Base-by-base conservation (phyloP, 768 basidiomycete species). In the Hypholoma sublateritium region DNA sequence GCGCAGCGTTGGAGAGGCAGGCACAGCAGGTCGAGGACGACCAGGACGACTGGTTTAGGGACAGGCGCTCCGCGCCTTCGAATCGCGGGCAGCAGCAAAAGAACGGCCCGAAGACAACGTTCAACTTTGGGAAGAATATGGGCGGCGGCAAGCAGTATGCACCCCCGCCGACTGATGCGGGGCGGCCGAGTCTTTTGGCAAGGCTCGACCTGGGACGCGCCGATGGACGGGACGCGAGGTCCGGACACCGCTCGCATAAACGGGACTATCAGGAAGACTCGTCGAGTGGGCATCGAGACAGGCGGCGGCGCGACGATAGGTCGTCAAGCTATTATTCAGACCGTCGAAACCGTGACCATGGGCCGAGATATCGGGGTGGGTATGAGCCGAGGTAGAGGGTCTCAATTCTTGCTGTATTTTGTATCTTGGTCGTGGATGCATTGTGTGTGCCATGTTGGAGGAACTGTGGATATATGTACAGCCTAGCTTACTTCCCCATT, bases 31-130 rank as follows among this genome's bases (percentile, higher is more conserved):
- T 72, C n/a, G 79, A 79, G 21, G 79, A 83, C 19, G 86, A 89
- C 47, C 66, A 67, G 3, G 81, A 80, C 46, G 85, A 89, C 68
- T 91, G 89, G 89, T 92, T 92, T 67, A 74, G 72, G 35, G 75
- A 72, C 41, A 73, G 74, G 35, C 59, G 58, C 52, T 70, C 64
- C 56, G 70, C 36, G 1, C 5, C 4, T 5, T 41, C 39, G 16
- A 52, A 21, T 24, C 25, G 28, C 2, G 28, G 16, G 22, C 47
- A 48, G 22, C 47, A 48, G 17, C 22, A 45, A 5, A 53, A 57
- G 17, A 43, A 52, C 17, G 48, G 57, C 8, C 50, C 67, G 36
- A 79, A 75, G 60, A 74, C 65, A 58, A 74, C 65, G 58, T 62
- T 75, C 13, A 71, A 63, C 42, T 77, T 77, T 62, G 76, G 69